Conservation (phyloP, 495 filamentous ascomycete genomes). For the Neurospora discreta region DNA sequence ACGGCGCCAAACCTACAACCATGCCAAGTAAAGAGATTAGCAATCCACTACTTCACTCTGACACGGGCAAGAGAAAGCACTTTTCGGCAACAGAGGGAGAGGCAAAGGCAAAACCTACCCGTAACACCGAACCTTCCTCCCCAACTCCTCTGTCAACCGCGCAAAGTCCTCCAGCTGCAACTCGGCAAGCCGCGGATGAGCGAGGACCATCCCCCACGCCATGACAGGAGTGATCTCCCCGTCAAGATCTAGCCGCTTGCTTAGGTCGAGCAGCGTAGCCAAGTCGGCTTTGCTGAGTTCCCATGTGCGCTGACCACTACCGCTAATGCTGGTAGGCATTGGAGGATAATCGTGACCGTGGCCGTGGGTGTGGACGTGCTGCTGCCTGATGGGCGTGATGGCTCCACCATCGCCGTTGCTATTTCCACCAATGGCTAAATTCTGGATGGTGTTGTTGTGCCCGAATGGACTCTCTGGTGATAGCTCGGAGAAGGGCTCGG, state of each 20-base stretch:
- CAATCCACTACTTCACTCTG: background rate
- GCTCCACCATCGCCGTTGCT: slow-evolving; percentile 1
- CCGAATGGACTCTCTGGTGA: slow-evolving; percentile 41
- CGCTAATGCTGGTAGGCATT: background rate
- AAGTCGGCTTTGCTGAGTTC: slow-evolving; percentile 65
- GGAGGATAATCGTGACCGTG: background rate
- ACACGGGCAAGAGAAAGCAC: background rate
- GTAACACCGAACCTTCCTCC: slow-evolving; percentile 80
- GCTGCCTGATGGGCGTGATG: slow-evolving; percentile 3
- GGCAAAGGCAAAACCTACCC: slow-evolving; percentile 50
- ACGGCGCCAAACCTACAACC: slow-evolving; percentile 62
- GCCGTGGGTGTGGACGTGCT: background rate
- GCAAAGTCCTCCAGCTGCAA: slow-evolving; percentile 61
- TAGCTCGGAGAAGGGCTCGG: slow-evolving; percentile 40
- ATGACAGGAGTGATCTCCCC: slow-evolving; percentile 95
- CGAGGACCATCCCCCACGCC: slow-evolving; percentile 76
- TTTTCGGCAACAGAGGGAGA: background rate
- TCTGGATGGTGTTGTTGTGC: slow-evolving; percentile 13
- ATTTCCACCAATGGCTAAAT: background rate
- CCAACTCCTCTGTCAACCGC: slow-evolving; percentile 58
- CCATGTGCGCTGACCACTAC: slow-evolving; percentile 46
- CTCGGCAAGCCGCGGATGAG: slow-evolving; percentile 53
- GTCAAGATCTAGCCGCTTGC: slow-evolving; percentile 71
- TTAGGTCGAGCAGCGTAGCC: slow-evolving; percentile 70
- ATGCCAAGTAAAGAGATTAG: slow-evolving; percentile 7